Conservation (phyloP, 2,329 filamentous ascomycete species). For the Massarina eburnea region DNA sequence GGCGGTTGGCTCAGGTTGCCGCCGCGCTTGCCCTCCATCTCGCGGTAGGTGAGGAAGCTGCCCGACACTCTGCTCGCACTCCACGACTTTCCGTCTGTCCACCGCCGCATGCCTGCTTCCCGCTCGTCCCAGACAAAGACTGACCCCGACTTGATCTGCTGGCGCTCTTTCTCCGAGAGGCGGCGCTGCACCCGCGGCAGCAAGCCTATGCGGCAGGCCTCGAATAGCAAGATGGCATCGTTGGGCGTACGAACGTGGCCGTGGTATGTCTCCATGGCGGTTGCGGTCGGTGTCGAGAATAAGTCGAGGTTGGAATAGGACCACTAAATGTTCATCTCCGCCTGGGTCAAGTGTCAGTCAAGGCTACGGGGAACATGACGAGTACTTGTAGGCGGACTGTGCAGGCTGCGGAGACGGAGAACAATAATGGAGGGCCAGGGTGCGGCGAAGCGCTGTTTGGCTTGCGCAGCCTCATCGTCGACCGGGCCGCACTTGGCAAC, state of each 20-base stretch:
- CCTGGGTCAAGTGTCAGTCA: conserved; percentile 4
- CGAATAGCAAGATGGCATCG: conserved; percentile 98
- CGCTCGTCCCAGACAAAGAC: conserved; percentile 99
- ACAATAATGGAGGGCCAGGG: not conserved
- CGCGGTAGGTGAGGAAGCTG: conserved; percentile 94
- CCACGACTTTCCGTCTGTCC: conserved; percentile 99
- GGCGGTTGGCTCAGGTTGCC: conserved; percentile 61
- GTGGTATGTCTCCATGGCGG: conserved; percentile 89
- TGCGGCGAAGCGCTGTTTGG: not conserved
- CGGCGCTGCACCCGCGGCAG: conserved; percentile 89
- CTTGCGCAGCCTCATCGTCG: conserved; percentile 1
- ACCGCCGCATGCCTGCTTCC: conserved; percentile 95
- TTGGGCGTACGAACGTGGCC: conserved; percentile 93
- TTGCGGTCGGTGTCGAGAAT: not conserved
- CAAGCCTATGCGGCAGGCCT: conserved; percentile 87
- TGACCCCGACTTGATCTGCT: conserved; percentile 92
- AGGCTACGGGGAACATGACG: not conserved
- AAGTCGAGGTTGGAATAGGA: not conserved
- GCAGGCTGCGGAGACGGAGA: conserved; percentile 2
- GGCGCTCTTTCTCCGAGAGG: conserved; percentile 93
- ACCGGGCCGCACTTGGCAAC: not conserved
- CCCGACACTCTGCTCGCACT: conserved; percentile 96
- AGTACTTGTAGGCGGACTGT: not conserved
- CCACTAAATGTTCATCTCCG: conserved; percentile 11
- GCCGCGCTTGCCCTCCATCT: conserved; percentile 98